Percentiles rank a stretch among this genome's conserved stretches.
Conservation (phyloP, 2,329 filamentous ascomycete species). For the Ceratocystis lukuohia region DNA sequence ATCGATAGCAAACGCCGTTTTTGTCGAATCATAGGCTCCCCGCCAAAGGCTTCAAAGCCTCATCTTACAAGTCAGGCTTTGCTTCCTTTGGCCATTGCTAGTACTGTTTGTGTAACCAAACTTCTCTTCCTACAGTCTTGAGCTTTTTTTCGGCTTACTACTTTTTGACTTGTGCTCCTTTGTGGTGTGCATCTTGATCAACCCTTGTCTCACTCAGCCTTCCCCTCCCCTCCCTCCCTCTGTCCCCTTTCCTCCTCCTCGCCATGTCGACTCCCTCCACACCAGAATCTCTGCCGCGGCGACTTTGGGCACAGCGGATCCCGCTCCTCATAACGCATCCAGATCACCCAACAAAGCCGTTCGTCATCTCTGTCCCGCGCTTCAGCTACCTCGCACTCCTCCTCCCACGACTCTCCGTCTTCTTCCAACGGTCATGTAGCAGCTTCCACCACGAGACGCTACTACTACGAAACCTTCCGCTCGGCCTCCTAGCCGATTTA, state of each 20-base stretch:
- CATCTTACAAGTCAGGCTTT: background rate
- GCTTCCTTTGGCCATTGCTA: no score
- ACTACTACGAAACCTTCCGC: constrained; percentile 40
- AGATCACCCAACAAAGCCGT: constrained; percentile 34
- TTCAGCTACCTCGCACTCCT: constrained; percentile 47
- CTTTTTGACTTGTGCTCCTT: background rate
- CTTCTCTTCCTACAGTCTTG: no score
- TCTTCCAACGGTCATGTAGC: constrained; percentile 41
- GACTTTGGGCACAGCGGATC: constrained; percentile 42
- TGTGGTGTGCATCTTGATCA: background rate
- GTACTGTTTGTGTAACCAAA: no score
- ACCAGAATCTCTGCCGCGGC: constrained; percentile 28
- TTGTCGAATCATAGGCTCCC: no score
- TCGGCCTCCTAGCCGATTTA: constrained; percentile 42
- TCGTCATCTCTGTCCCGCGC: constrained; percentile 42
- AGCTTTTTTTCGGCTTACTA: background rate
- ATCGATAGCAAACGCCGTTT: background rate
- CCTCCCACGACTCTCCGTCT: constrained; percentile 40
- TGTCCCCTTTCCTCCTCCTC: background rate
- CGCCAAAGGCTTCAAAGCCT: no score
- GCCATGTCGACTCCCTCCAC: constrained; percentile 10
- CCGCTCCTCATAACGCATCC: constrained; percentile 43
- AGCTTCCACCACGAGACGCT: constrained; percentile 46
- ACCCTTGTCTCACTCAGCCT: background rate
- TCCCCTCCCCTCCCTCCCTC: constrained; percentile 25